Evolutionary conservation across 108 stramenopile species (phyloP), one percentile per base, ranked within the genome.

Genomic region (Discostella stelligeroides): DNA sequence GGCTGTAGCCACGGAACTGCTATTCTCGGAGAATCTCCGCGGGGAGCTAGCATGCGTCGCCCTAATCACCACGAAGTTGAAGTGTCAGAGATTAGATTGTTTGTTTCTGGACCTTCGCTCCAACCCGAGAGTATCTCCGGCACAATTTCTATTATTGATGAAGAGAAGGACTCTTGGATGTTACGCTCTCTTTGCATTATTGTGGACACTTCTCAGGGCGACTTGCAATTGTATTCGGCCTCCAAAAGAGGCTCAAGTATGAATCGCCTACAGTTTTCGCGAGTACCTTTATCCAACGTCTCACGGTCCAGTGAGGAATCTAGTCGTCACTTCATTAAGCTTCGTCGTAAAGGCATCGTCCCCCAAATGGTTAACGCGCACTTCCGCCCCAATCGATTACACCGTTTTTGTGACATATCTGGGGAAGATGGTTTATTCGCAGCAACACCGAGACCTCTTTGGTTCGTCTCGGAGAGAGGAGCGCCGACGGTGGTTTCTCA

Each of bases 401-500:
- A 84, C 72, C 68, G 80, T 21, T 92, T 92, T 58, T 50, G 48
- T 28, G 51, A 72, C 18, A 77, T 95, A 20, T 90, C 89, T 0
- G 84, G 86, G 23, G 87, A 90, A 70, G 83, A 85, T 78, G 90
- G 93, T 9, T 65, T 86, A 14, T 95, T 95, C 76, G 87, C 89
- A 20, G 87, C 86, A 37, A 81, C 76, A 27, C 39, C 88, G 11
- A 78, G 86, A 50, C 89, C 93, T 10, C 57, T 87, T 40, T 95
- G 93, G 93, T 66, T 95, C 46, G 72, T 90, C 58, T 79, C 90
- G 15, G 93, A 92, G 47, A 61, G 93, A 58, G 90, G 91, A 17
- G 66, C 66, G 23, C 88, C 87, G 8, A 69, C 81, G 14, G 68
- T 81, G 5, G 79, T 95, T 38, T 70, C 68, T 39, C 93, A 95